Conservation (phyloP, 2,329 filamentous ascomycete species). For the Karstenula rhodostoma region DNA sequence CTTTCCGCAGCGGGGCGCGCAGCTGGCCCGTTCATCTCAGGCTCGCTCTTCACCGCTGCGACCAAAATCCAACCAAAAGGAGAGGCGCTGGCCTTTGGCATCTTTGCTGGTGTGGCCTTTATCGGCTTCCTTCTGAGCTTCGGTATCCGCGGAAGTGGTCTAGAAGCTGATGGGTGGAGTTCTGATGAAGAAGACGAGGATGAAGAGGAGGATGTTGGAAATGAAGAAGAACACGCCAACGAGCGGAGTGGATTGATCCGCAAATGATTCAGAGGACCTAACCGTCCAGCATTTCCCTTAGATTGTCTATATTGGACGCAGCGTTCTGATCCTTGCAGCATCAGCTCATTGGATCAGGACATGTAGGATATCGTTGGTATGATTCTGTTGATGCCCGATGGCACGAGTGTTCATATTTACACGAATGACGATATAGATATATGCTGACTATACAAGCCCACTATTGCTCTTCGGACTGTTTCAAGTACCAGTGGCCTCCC, state of each 20-base stretch:
- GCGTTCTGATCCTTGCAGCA: constrained; percentile 17
- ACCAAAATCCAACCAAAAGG: constrained; percentile 78
- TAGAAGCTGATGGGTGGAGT: constrained; percentile 67
- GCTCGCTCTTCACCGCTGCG: constrained; percentile 82
- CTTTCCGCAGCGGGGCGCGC: constrained; percentile 90
- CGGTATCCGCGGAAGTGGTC: constrained; percentile 71
- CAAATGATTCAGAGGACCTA: constrained; percentile 23
- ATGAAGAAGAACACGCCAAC: constrained; percentile 24
- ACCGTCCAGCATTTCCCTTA: neutral
- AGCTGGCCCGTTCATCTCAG: constrained; percentile 86
- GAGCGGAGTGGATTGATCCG: constrained; percentile 43
- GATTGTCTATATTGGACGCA: constrained; percentile 22
- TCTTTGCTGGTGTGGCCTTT: constrained; percentile 85
- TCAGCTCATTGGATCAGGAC: neutral
- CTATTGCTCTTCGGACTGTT: neutral
- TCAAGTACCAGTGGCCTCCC: neutral
- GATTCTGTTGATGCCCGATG: constrained; percentile 2
- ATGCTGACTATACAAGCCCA: neutral
- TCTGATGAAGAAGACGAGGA: constrained; percentile 45
- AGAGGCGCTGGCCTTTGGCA: constrained; percentile 82
- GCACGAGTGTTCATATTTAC: neutral
- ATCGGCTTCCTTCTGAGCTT: constrained; percentile 82
- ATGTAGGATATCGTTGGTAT: neutral
- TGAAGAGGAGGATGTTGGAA: constrained; percentile 38
- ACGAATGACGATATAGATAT: neutral